Evolutionary conservation across 805 yeast genomes (phyloP).

Genomic region (Pichia occidentalis): DNA sequence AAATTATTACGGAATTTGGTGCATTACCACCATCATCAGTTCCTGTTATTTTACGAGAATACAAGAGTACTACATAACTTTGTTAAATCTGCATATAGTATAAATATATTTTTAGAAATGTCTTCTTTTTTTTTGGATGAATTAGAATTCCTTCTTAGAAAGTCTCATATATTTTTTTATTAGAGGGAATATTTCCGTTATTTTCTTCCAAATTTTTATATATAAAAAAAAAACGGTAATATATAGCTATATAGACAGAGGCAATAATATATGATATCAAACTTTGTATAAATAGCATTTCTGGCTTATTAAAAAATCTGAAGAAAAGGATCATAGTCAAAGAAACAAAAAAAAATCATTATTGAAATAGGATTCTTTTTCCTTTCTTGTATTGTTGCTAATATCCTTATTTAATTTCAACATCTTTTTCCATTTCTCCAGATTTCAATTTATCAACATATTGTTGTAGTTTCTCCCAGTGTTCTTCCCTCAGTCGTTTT

Average conservation of each 20-base stretch:
- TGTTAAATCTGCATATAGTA: constrained; percentile 6
- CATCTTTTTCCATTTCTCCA: constrained; percentile 41
- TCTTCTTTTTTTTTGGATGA: neutral
- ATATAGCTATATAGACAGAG: too few species aligned
- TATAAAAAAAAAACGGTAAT: too few species aligned
- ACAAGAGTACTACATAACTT: constrained; percentile 41
- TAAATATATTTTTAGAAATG: neutral
- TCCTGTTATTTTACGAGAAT: constrained; percentile 92
- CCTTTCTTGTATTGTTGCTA: neutral
- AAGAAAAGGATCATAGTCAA: neutral
- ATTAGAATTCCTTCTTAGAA: too few species aligned
- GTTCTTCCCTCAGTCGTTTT: constrained; percentile 54
- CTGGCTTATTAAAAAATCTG: too few species aligned
- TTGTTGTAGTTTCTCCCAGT: constrained; percentile 64
- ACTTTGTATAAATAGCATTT: too few species aligned
- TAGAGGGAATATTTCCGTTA: constrained; percentile 1
- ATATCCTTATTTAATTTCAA: constrained; percentile 40
- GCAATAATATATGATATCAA: too few species aligned
- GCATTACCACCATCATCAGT: constrained; percentile 97
- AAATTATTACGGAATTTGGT: constrained; percentile 93
- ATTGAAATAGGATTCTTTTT: neutral
- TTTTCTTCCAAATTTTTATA: too few species aligned
- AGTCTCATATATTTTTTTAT: too few species aligned
- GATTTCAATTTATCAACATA: constrained; percentile 38
- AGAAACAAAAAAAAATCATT: constrained; percentile 1